These are phyloP conservation scores for Chiua virens DNA, from an alignment of 768 basidiomycete genomes.

Conservation along the genomic window DNA sequence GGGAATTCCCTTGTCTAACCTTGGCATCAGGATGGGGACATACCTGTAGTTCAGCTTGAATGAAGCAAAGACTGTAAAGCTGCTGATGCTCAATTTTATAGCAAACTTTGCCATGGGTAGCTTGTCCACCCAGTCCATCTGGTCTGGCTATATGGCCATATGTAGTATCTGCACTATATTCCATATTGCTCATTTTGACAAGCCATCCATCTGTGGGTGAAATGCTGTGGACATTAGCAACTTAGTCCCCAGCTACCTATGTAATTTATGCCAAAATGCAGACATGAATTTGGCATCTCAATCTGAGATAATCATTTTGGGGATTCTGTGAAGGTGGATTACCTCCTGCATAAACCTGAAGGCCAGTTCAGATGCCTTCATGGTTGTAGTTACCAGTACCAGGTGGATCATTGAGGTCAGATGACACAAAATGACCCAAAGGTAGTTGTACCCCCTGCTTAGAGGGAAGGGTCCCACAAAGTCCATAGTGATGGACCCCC, in stretches of 20 bases:
- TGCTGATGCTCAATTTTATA: constrained; percentile 7
- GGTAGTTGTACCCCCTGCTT: constrained; percentile 19
- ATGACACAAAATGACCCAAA: constrained; percentile 25
- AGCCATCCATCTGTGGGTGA: constrained; percentile 1
- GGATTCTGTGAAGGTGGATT: constrained; percentile 32
- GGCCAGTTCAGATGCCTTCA: not conserved
- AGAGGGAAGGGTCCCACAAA: constrained; percentile 19
- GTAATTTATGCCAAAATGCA: constrained; percentile 19
- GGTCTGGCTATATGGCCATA: not conserved
- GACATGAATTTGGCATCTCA: constrained; percentile 31
- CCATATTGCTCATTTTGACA: constrained; percentile 16
- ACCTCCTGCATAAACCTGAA: constrained; percentile 20
- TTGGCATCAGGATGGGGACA: not conserved
- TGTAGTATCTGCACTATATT: constrained; percentile 11
- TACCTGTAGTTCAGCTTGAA: not conserved
- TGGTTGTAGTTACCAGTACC: constrained; percentile 12
- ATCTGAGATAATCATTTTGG: constrained; percentile 26
- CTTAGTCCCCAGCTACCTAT: constrained; percentile 8
- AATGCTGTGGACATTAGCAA: constrained; percentile 11
- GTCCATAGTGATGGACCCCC: constrained; percentile 18
- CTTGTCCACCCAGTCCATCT: constrained; percentile 23
- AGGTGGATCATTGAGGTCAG: constrained; percentile 28
- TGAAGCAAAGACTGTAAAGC: not conserved
- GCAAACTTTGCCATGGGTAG: constrained; percentile 1
- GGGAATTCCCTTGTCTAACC: not conserved